Base-by-base conservation (phyloP, 805 yeast species). In the Metschnikowia hibisci region DNA sequence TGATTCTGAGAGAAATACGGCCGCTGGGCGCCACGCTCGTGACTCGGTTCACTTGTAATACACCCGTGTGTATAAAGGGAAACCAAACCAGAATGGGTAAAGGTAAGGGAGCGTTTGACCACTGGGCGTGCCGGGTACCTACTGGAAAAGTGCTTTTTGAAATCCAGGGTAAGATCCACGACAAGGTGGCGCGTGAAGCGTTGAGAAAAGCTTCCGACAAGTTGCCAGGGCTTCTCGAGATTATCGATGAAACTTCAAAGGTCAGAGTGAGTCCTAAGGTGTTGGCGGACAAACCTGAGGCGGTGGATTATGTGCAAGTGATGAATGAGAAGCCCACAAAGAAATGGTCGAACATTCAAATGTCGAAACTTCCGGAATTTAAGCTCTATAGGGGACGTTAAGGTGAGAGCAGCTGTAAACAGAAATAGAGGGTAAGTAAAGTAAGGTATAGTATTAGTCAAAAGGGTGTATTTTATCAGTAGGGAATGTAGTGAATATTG, bases 71-170 rank as follows among this genome's bases (percentile, higher is more conserved):
- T 67, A 80, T 87, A 48, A 93, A 93, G 71, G 99, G 99, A 71
- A 93, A 93, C 64, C 96, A 93, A 64, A 88, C 96, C 9, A 93
- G 99, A 82, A 93, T 93, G 99, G 99, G 99, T 73, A 93, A 93
- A 66, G 99, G 99, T 72, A 93, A 93, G 68, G 99, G 99, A 67
- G 84, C 90, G 0, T 91, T 93, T 61, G 96, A 88, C 58, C 93
- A 88, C 70, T 93, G 98, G 98, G 95, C 95, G 57, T 86, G 82
- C 27, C 81, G 99, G 57, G 93, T 93, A 11, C 95, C 98, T 32
- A 90, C 97, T 0, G 99, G 99, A 3, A 90, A 89, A 60, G 81
- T 93, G 32, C 71, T 90, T 16, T 88, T 90, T 59, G 99, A 93
- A 69, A 80, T 90, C 59, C 85, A 84, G 49, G 83, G 81, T 13